Conservation (phyloP, 768 basidiomycete genomes). For the Termitomyces sp. region DNA sequence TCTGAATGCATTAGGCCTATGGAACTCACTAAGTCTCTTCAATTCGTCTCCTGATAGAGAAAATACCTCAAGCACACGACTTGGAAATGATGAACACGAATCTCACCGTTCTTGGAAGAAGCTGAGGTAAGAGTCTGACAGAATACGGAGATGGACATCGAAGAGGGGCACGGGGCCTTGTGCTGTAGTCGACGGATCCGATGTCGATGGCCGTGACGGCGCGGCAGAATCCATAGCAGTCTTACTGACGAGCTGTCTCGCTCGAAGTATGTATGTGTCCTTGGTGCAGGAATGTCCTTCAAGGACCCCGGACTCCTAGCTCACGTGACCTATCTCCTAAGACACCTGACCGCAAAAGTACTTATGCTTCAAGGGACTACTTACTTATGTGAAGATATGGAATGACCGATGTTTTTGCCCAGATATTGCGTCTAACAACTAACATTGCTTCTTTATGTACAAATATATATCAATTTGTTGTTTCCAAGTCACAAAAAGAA, state of each 20-base stretch:
- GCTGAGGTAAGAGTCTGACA: conserved; percentile 70
- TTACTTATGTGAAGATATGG: too few relatives aligned
- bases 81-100: conserved; percentile 4
- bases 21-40: conserved; percentile 77
- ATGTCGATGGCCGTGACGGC: conserved; percentile 34
- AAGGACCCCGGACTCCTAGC: conserved; percentile 8
- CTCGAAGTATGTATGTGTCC: not conserved
- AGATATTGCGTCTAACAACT: too few relatives aligned
- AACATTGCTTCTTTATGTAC: not conserved
- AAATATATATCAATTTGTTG: not conserved
- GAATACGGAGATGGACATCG: conserved; percentile 61
- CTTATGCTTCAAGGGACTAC: too few relatives aligned
- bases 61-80: conserved; percentile 15
- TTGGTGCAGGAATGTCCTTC: not conserved
- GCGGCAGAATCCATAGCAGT: conserved; percentile 26
- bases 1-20: not conserved
- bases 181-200: conserved; percentile 22
- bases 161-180: conserved; percentile 65
- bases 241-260: conserved; percentile 6
- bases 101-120: conserved; percentile 83
- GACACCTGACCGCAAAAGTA: too few relatives aligned
- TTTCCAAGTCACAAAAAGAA: too few relatives aligned
- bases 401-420: too few relatives aligned
- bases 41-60: conserved; percentile 62
- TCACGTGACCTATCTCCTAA: conserved; percentile 1